Evolutionary conservation across 129 eudicot genomes (phyloP), one percentile per base, ranked within the genome.

Genomic region (Heracleum sosnowskyi): DNA sequence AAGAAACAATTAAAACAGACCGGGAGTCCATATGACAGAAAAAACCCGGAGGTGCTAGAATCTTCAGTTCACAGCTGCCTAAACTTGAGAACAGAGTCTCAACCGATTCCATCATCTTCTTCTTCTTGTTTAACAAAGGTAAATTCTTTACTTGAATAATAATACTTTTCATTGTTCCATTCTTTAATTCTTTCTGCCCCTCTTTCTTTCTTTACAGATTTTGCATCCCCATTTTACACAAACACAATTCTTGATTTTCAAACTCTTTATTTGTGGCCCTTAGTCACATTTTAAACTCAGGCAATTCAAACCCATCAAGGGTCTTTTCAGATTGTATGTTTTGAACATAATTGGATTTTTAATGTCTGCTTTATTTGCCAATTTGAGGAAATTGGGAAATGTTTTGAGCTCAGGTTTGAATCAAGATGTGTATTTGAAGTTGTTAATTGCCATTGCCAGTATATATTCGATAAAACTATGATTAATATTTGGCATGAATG

Each of bases 61-160:
- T 51, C 26, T 20, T 51, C 26, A 51, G 60, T 51, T 51, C 10
- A 18, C 26, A 18, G 24, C 26, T 51, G 9, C 26, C 64, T n/a
- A 24, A 24, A 55, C 31, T 57, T 24, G 64, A 24, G 7, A 57
- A n/a, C 64, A 9, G 31, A 57, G 64, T 24, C 28, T 55, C 63
- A 55, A 1, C 64, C 29, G 11, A 57, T 57, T n/a, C 33, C 33
- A n/a, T 9, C 66, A 2, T n/a, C 33, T 60, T n/a, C n/a, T 57
- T 57, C 16, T 22, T 28, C 1, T 60, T 26, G 57, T 24, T 60
- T 11, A 26, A 26, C 34, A n/a, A n/a, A 60, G 68, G 68, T 60
- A n/a, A n/a, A 60, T 60, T 26, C 68, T 26, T n/a, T 60, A 60
- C 68, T 60, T 60, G 68, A n/a, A n/a, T n/a, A n/a, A n/a, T n/a